These are phyloP conservation scores for Neonectria punicea DNA, from an alignment of 2,329 filamentous ascomycete genomes.

Conservation along the genomic window DNA sequence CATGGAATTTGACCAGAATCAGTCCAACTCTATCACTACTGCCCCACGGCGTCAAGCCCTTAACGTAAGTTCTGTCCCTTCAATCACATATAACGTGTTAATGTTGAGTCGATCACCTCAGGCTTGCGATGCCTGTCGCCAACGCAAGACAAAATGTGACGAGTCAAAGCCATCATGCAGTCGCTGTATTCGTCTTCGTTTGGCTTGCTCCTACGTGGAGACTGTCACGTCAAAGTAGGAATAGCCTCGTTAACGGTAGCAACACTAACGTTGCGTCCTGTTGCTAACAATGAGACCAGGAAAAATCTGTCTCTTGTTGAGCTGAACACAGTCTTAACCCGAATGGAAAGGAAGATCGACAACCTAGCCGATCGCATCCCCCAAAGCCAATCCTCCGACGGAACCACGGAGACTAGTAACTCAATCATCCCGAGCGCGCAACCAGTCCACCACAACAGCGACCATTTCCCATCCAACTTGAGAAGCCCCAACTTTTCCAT, in stretches of 20 bases:
- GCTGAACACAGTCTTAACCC: slow-evolving; percentile 14
- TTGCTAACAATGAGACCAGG: neutral
- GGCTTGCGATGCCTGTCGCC: slow-evolving; percentile 32
- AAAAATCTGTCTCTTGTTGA: slow-evolving; percentile 18
- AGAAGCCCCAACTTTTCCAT: slow-evolving; percentile 8
- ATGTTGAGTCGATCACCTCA: neutral
- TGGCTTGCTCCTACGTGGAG: slow-evolving; percentile 30
- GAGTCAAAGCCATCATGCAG: slow-evolving; percentile 27
- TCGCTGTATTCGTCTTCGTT: slow-evolving; percentile 18
- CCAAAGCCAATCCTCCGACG: neutral
- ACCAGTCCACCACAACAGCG: neutral
- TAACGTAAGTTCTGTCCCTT: neutral
- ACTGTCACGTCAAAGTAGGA: slow-evolving; percentile 21
- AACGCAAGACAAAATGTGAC: slow-evolving; percentile 33
- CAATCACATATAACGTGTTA: too few species aligned
- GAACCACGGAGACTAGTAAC: neutral
- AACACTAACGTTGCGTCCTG: neutral
- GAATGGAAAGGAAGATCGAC: slow-evolving; percentile 30
- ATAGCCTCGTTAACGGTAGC: neutral
- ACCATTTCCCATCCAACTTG: neutral
- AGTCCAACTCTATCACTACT: neutral
- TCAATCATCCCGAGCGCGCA: neutral
- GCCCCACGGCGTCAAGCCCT: slow-evolving; percentile 18
- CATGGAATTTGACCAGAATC: slow-evolving; percentile 5
- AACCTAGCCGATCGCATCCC: neutral